Conservation (phyloP, 192 early-diverging fungal genomes). For the Bifiguratus adelaidae region DNA sequence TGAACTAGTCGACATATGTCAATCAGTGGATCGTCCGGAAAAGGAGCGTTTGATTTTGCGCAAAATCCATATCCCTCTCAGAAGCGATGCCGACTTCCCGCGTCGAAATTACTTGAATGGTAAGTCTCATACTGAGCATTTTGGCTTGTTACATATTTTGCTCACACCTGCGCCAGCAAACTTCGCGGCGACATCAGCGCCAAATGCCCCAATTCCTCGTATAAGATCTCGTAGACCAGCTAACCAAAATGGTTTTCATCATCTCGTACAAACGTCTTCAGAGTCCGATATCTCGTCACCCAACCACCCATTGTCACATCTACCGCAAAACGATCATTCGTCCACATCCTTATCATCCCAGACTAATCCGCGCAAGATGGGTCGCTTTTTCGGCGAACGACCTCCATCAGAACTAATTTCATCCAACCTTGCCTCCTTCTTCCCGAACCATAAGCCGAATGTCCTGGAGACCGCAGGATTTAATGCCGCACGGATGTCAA, state of each 20-base stretch:
- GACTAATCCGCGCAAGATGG: too few species aligned
- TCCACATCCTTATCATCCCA: background rate
- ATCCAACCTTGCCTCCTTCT: constrained; percentile 84
- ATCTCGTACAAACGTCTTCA: constrained; percentile 14
- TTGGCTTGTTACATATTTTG: too few species aligned
- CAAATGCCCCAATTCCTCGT: too few species aligned
- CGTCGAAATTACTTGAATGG: too few species aligned
- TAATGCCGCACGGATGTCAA: constrained; percentile 19
- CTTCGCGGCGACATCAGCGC: too few species aligned
- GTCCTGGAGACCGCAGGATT: constrained; percentile 22
- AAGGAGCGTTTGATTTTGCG: constrained; percentile 62
- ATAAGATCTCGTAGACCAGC: too few species aligned
- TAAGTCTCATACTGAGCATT: too few species aligned
- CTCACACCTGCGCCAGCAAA: too few species aligned
- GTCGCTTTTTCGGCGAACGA: constrained; percentile 73
- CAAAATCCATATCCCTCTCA: constrained; percentile 54
- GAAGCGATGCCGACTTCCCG: too few species aligned
- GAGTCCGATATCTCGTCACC: background rate
- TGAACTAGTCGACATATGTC: constrained; percentile 70
- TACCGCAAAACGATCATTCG: background rate
- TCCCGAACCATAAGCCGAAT: constrained; percentile 54
- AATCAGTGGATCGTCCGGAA: constrained; percentile 48
- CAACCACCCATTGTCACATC: background rate
- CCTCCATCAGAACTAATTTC: constrained; percentile 91
- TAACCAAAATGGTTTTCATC: too few species aligned